phyloP scores from a whole-genome alignment of 2,329 filamentous ascomycete species.

The Penicillium crustosum region DNA sequence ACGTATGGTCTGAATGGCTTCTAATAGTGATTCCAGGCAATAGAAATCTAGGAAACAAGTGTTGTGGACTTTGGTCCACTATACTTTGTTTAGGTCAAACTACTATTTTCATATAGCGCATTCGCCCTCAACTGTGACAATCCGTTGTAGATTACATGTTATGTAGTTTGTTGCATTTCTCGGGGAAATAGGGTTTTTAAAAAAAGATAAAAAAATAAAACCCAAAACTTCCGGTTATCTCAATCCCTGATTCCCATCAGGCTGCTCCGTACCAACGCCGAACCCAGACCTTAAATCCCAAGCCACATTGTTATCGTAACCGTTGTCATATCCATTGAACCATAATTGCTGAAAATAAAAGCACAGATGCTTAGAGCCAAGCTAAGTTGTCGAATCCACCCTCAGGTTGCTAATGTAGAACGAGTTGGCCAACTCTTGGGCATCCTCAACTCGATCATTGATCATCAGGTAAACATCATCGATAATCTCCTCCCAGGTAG shows the following conservation, averaged over 20 bases:
- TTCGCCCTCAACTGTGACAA: background rate
- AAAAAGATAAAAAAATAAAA: background rate
- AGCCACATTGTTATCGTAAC: background rate
- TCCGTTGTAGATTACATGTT: background rate
- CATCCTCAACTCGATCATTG: conserved; percentile 30
- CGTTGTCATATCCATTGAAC: background rate
- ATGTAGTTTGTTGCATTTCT: background rate
- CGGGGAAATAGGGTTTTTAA: background rate
- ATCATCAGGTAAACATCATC: conserved; percentile 27
- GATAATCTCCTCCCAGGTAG: conserved; percentile 29
- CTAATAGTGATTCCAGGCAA: background rate
- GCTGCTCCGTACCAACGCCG: background rate
- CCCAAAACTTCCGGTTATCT: background rate
- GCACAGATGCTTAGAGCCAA: background rate
- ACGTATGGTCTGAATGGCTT: background rate
- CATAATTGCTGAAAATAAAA: too few species aligned
- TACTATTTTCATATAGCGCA: background rate
- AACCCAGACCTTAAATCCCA: background rate
- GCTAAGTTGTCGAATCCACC: background rate
- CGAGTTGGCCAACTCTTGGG: conserved; percentile 12
- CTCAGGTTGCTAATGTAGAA: conserved; percentile 3
- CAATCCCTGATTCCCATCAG: background rate
- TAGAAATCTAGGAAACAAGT: background rate
- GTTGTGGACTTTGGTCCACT: background rate
- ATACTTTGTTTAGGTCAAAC: background rate